A percentile compares a stretch with the other conserved stretches of the same genome.
These are phyloP conservation scores for Pugionium cornutum DNA, from an alignment of 345 rosid genomes.

Conservation along the genomic window DNA sequence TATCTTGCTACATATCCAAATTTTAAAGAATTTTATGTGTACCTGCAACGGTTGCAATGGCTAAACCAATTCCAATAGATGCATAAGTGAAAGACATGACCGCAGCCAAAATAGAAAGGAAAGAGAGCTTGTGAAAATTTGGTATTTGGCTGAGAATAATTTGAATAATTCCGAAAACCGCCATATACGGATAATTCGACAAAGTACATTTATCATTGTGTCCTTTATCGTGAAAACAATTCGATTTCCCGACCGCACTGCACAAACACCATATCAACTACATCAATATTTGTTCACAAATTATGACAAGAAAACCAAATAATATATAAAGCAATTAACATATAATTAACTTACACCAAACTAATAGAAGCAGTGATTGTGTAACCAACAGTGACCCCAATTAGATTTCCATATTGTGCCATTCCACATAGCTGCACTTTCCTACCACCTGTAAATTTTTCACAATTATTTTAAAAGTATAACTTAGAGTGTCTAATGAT, in stretches of 20 bases:
- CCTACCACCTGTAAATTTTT: slow-evolving; percentile 69
- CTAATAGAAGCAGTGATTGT: slow-evolving; percentile 96
- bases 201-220: slow-evolving; percentile 49
- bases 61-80: slow-evolving; percentile 71
- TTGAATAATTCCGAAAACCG: slow-evolving; percentile 66
- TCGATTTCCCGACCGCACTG: slow-evolving; percentile 79
- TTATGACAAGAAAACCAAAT: too few relatives aligned
- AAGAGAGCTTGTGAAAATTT: slow-evolving; percentile 79
- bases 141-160: slow-evolving; percentile 80
- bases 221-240: slow-evolving; percentile 74
- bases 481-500: too few relatives aligned
- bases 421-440: slow-evolving; percentile 70
- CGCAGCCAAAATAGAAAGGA: slow-evolving; percentile 82
- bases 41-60: slow-evolving; percentile 56
- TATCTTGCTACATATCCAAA: too few relatives aligned
- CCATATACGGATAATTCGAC: slow-evolving; percentile 65
- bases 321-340: too few relatives aligned
- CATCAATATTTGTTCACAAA: too few relatives aligned
- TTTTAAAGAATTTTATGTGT: too few relatives aligned
- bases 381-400: slow-evolving; percentile 75
- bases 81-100: slow-evolving; percentile 88
- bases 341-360: slow-evolving; percentile 86
- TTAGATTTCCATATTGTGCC: slow-evolving; percentile 77
- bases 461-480: too few relatives aligned
- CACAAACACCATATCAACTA: slow-evolving; percentile 9